Evolutionary conservation across 345 rosid genomes (phyloP).

Genomic region (Theobroma cacao): DNA sequence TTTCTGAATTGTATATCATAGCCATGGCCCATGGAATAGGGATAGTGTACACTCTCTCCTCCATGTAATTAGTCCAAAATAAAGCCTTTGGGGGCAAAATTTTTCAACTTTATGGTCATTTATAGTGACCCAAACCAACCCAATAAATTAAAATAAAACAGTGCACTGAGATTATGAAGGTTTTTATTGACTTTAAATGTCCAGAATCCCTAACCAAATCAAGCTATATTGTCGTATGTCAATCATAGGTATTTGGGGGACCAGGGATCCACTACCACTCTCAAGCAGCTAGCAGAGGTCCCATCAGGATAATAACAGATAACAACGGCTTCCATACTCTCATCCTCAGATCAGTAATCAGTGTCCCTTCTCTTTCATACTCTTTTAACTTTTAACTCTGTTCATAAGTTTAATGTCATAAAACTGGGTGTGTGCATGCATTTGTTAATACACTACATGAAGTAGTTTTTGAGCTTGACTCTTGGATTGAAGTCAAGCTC

Average conservation of each 20-base stretch:
- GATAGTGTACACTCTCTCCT: background rate
- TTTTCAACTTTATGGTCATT: background rate
- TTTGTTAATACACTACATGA: no score
- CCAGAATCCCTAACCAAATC: background rate
- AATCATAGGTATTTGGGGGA: background rate
- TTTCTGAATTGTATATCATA: background rate
- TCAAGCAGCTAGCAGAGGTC: background rate
- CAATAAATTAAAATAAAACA: background rate
- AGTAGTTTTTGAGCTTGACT: no score
- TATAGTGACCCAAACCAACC: background rate
- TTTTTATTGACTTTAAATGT: background rate
- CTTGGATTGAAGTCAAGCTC: no score
- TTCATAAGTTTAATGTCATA: no score
- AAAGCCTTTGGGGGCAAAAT: background rate
- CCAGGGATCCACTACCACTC: conserved; percentile 2
- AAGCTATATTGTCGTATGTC: background rate
- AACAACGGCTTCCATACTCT: background rate
- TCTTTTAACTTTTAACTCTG: no score
- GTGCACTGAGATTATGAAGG: background rate
- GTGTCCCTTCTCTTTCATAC: background rate
- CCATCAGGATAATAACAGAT: background rate
- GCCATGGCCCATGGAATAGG: background rate
- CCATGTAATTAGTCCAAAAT: background rate
- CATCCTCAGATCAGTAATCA: no score
- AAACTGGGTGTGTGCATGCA: no score